Base-by-base conservation (phyloP, 768 basidiomycete species). In the Coprinopsis cinerea region DNA sequence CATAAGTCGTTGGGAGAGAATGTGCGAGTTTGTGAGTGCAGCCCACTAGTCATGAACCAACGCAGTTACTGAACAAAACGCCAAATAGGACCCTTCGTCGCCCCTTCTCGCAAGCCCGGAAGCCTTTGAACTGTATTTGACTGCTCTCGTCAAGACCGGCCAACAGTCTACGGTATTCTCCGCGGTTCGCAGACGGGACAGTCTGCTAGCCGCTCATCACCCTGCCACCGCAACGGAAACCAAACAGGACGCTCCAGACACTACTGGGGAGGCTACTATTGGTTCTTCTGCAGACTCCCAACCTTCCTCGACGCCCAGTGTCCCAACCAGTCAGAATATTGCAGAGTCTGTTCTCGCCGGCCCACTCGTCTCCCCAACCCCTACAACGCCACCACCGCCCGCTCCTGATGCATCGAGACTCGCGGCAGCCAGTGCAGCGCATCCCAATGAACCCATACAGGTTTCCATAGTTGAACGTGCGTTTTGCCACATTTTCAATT, bases 381-480 rank as follows among this genome's bases (percentile, higher is more conserved):
- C 56, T 47, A 43, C 60, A n/a, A 40, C 60, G n/a, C 46, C 59
- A 30, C 52, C 60, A 7, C 49, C 57, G 14, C 37, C 65, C 36
- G 55, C 58, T 18, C 61, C 57, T 53, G 39, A 70, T 20, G 60
- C 27, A 9, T 75, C 42, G 63, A 69, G 51, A 25, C 17, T 39
- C 35, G 42, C 34, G 9, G 28, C 41, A 26, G 47, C 42, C 26
- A 48, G 26, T 20, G 28, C 41, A 25, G 70, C 69, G 10, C 76
- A 75, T 22, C 68, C 71, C 17, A 54, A 61, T 0, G 78, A 78
- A 52, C 92, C 92, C 4, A 82, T 94, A 26, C 78, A 87, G 41
- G 92, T 93, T 32, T 77, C 88, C 22, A 77, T 93, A 55, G 81
- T 82, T 53, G 89, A 92, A 75, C 80, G 91, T 87, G 59, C 64